phyloP scores from a whole-genome alignment of 208 protist genomes.

The Lotmaria passim region DNA sequence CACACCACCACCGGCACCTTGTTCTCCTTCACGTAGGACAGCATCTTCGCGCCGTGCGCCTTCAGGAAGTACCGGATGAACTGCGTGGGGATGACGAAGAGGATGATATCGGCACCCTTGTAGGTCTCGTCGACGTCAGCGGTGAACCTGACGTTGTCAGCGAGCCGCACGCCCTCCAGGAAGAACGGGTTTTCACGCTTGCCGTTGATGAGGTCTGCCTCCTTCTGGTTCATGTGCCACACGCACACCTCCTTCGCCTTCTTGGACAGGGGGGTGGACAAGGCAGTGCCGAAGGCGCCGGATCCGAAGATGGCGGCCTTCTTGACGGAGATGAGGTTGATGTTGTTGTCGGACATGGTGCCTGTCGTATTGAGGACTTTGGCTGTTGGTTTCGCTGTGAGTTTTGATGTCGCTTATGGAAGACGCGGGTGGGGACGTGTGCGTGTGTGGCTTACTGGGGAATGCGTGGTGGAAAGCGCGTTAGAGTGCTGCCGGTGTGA shows the following conservation, averaged over 20 bases:
- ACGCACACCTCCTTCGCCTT: conserved; percentile 71
- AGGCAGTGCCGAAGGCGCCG: conserved; percentile 85
- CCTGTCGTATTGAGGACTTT: not conserved
- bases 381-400: not conserved
- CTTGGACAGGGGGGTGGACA: conserved; percentile 69
- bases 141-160: conserved; percentile 71
- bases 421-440: not conserved
- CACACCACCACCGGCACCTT: conserved; percentile 71
- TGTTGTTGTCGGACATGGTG: conserved; percentile 24
- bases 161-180: conserved; percentile 68
- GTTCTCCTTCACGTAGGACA: conserved; percentile 44
- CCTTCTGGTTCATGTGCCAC: conserved; percentile 76
- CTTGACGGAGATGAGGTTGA: conserved; percentile 56
- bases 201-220: conserved; percentile 68
- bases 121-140: conserved; percentile 54
- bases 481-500: too few relatives aligned
- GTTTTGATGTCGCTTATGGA: conserved; percentile 1
- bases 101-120: conserved; percentile 65
- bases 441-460: too few relatives aligned
- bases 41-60: conserved; percentile 45
- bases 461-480: too few relatives aligned
- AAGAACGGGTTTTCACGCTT: conserved; percentile 79
- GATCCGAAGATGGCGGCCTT: conserved; percentile 80
- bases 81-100: conserved; percentile 88
- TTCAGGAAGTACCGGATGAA: conserved; percentile 83